phyloP scores from a whole-genome alignment of 768 basidiomycete species.

The Trametes maxima region DNA sequence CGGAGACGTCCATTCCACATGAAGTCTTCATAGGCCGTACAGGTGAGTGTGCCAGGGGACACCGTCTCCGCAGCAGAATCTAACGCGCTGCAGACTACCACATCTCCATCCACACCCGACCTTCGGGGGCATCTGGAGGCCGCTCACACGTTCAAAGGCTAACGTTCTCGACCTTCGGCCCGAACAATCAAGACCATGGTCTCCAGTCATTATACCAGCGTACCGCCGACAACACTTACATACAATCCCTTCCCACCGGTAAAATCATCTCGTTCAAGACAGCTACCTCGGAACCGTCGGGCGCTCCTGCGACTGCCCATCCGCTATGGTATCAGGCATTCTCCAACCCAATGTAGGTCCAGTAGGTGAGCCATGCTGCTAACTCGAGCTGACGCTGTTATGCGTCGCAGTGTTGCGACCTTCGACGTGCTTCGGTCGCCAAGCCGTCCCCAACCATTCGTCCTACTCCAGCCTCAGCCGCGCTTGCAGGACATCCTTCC shows the following conservation, averaged over 20 bases:
- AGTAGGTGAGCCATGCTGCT: neutral
- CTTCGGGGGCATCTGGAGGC: slow-evolving; percentile 38
- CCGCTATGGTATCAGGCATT: slow-evolving; percentile 65
- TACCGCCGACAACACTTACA: slow-evolving; percentile 78
- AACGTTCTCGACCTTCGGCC: slow-evolving; percentile 89
- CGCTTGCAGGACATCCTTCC: slow-evolving; percentile 74
- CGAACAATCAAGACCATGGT: slow-evolving; percentile 82
- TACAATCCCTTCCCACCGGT: slow-evolving; percentile 80
- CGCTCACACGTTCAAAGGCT: slow-evolving; percentile 71
- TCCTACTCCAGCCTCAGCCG: slow-evolving; percentile 85
- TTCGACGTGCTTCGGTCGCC: slow-evolving; percentile 69
- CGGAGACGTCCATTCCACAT: slow-evolving; percentile 28
- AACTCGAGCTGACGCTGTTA: neutral
- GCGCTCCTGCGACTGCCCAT: slow-evolving; percentile 37
- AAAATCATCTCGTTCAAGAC: slow-evolving; percentile 75
- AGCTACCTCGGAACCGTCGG: slow-evolving; percentile 32
- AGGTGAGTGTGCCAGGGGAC: slow-evolving; percentile 41
- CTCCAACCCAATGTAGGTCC: slow-evolving; percentile 65
- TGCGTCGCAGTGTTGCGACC: slow-evolving; percentile 65
- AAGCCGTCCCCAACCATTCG: slow-evolving; percentile 62
- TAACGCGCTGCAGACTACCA: slow-evolving; percentile 69
- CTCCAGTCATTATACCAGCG: slow-evolving; percentile 73
- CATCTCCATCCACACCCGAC: slow-evolving; percentile 76
- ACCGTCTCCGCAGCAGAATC: slow-evolving; percentile 20
- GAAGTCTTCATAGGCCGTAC: slow-evolving; percentile 70